phyloP scores from a whole-genome alignment of 2,329 filamentous ascomycete genomes.

The Chaetomium sp. region DNA sequence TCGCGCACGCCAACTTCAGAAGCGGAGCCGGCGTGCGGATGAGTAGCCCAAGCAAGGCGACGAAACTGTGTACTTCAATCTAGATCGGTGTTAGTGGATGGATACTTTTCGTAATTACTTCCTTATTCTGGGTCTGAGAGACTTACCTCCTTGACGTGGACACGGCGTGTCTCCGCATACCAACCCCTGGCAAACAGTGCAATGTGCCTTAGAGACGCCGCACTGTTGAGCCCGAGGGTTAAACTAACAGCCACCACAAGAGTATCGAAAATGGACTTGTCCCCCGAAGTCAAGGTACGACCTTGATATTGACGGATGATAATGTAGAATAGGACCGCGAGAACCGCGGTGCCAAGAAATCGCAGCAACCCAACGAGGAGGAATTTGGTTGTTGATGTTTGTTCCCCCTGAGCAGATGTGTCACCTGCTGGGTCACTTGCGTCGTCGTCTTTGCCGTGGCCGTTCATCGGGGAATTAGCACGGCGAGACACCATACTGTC shows the following conservation, averaged over 20 bases:
- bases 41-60: background rate
- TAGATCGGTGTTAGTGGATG: background rate
- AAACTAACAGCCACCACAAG: background rate
- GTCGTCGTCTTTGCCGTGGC: background rate
- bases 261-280: background rate
- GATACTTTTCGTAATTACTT: background rate
- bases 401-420: background rate
- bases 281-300: background rate
- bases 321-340: background rate
- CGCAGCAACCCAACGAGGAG: background rate
- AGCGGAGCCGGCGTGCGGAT: background rate
- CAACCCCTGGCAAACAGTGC: background rate
- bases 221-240: background rate
- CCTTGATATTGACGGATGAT: background rate
- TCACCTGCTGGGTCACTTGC: background rate
- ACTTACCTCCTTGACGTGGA: background rate
- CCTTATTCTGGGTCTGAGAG: background rate
- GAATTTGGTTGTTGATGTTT: background rate
- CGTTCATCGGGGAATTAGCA: background rate
- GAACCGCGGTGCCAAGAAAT: background rate
- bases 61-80: background rate
- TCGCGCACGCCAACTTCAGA: background rate
- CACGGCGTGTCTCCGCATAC: background rate
- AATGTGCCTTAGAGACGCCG: background rate
- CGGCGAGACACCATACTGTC: background rate